phyloP scores from a whole-genome alignment of 805 yeast genomes.

The Candida ficus region DNA sequence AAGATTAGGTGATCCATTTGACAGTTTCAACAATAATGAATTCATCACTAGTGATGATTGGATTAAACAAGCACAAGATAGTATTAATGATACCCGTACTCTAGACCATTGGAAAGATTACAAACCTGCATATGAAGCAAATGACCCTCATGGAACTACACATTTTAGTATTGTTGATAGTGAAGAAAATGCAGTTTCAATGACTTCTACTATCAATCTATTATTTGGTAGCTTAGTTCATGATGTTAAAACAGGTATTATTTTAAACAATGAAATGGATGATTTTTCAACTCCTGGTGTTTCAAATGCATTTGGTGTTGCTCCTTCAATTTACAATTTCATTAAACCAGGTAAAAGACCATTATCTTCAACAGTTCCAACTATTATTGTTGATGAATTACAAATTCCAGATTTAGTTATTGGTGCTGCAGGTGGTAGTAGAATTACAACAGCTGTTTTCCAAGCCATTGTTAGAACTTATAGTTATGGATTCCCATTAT shows the following conservation, averaged over 20 bases:
- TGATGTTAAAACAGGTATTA: conserved; percentile 76
- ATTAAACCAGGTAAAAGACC: conserved; percentile 78
- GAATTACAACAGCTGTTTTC: conserved; percentile 77
- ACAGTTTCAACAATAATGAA: conserved; percentile 34
- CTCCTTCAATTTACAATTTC: conserved; percentile 77
- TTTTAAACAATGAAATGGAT: conserved; percentile 90
- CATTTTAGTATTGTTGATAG: conserved; percentile 78
- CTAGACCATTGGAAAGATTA: conserved; percentile 63
- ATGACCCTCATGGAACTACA: conserved; percentile 87
- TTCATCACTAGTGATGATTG: conserved; percentile 42
- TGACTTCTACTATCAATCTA: conserved; percentile 86
- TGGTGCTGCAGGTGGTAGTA: conserved; percentile 94
- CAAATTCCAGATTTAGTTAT: conserved; percentile 59
- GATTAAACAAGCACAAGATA: conserved; percentile 44
- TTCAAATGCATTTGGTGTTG: conserved; percentile 71
- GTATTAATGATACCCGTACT: conserved; percentile 56
- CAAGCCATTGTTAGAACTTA: conserved; percentile 71
- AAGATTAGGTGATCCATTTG: conserved; percentile 69
- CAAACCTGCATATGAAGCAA: conserved; percentile 69
- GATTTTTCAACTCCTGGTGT: conserved; percentile 75
- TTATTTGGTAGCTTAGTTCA: conserved; percentile 79
- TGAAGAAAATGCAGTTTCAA: conserved; percentile 69
- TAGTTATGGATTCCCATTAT: conserved; percentile 50
- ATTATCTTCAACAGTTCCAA: conserved; percentile 76
- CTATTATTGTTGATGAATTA: conserved; percentile 48